phyloP scores from a whole-genome alignment of 345 rosid species.

The Melastoma malabathricum region DNA sequence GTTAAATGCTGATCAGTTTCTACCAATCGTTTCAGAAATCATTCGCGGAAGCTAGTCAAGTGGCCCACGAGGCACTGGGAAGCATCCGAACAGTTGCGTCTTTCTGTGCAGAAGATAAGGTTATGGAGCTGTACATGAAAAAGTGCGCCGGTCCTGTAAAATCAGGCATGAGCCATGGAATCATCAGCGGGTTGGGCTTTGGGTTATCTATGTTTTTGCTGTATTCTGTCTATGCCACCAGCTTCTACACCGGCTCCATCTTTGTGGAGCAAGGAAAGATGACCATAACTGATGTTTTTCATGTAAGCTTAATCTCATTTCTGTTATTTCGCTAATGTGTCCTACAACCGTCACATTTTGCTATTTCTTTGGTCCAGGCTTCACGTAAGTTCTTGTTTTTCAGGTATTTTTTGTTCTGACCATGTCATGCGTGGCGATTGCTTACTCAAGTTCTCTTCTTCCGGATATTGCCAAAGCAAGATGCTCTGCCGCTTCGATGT shows the following conservation, averaged over 20 bases:
- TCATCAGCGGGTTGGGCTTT: conserved; percentile 54
- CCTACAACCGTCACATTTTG: no score
- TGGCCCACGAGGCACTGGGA: conserved; percentile 78
- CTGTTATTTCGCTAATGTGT: background rate
- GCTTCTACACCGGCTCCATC: conserved; percentile 69
- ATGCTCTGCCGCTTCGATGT: conserved; percentile 57
- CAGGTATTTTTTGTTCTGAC: conserved; percentile 72
- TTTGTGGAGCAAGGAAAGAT: conserved; percentile 40
- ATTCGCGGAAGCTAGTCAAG: conserved; percentile 93
- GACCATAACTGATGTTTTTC: conserved; percentile 49
- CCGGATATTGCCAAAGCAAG: conserved; percentile 53
- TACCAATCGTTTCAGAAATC: conserved; percentile 42
- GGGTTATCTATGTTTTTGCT: conserved; percentile 51
- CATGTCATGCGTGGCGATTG: conserved; percentile 47
- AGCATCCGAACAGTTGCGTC: conserved; percentile 86
- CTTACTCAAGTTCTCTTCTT: conserved; percentile 57
- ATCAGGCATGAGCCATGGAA: conserved; percentile 58
- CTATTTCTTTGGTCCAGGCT: background rate
- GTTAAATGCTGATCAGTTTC: no score
- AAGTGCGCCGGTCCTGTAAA: conserved; percentile 76
- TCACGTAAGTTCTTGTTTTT: background rate
- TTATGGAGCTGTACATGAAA: conserved; percentile 50
- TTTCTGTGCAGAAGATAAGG: conserved; percentile 73
- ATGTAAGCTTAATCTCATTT: conserved; percentile 15
- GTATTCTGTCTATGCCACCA: conserved; percentile 40